Percentiles rank a stretch among this genome's conserved stretches.
Evolutionary conservation across 352 stramenopile genomes (phyloP).

Genomic region (Pseudoperonospora humuli): DNA sequence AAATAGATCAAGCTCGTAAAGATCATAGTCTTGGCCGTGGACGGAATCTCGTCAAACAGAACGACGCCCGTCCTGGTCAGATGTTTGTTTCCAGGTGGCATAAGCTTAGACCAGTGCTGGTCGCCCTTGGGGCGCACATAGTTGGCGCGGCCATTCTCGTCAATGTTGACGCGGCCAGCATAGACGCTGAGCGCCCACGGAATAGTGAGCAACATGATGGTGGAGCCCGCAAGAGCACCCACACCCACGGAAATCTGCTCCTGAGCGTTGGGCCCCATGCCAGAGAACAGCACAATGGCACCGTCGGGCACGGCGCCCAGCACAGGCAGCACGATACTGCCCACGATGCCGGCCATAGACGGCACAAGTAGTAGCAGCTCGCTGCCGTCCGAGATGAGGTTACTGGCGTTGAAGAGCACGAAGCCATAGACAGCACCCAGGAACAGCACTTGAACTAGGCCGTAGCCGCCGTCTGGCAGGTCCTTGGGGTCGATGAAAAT

Average conservation of each 20-base stretch:
- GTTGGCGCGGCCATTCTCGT: constrained; percentile 74
- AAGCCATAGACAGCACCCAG: constrained; percentile 94
- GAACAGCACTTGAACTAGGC: constrained; percentile 89
- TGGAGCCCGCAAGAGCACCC: constrained; percentile 95
- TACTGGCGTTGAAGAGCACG: constrained; percentile 94
- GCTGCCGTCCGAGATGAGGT: constrained; percentile 97
- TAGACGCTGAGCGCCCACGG: constrained; percentile 92
- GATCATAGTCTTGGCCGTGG: constrained; percentile 89
- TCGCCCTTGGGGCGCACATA: constrained; percentile 78
- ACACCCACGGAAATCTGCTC: constrained; percentile 94
- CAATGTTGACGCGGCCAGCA: constrained; percentile 92
- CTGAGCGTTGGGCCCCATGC: constrained; percentile 90
- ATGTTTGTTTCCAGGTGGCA: constrained; percentile 60
- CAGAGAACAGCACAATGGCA: constrained; percentile 96
- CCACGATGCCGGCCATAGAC: constrained; percentile 92
- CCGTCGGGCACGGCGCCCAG: constrained; percentile 96
- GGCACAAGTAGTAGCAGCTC: constrained; percentile 96
- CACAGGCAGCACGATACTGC: constrained; percentile 94
- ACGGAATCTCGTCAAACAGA: constrained; percentile 81
- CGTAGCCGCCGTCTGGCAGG: constrained; percentile 65
- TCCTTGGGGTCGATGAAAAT: constrained; percentile 86
- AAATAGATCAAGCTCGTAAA: constrained; percentile 92
- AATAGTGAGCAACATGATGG: constrained; percentile 99
- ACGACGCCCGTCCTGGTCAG: constrained; percentile 71
- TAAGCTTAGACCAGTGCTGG: constrained; percentile 79